phyloP scores from a whole-genome alignment of 2,329 filamentous ascomycete species.

The Zymoseptoria ardabiliae region DNA sequence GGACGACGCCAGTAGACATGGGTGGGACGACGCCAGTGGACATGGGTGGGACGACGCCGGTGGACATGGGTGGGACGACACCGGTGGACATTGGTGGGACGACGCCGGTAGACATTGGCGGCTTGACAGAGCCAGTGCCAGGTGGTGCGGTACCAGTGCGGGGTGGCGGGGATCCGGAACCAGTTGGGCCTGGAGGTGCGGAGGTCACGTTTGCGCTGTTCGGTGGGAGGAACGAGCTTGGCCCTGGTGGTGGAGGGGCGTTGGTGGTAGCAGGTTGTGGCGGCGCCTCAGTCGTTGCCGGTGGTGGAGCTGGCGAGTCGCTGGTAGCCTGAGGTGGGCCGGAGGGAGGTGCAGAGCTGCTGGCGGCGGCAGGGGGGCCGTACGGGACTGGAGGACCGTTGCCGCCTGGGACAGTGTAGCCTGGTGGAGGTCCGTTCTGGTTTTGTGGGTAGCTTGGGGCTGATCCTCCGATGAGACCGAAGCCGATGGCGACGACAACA shows the following conservation, averaged over 20 bases:
- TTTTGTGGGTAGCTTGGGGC: neutral
- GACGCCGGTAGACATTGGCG: neutral
- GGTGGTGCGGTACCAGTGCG: neutral
- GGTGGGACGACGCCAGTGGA: neutral
- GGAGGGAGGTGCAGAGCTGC: too few relatives aligned
- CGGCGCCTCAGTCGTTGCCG: neutral
- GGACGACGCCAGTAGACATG: too few relatives aligned
- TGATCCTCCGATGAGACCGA: neutral
- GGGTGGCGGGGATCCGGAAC: too few relatives aligned
- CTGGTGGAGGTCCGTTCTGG: neutral
- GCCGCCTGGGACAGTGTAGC: neutral
- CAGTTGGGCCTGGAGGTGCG: too few relatives aligned
- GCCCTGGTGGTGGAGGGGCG: too few relatives aligned
- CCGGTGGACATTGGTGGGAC: neutral
- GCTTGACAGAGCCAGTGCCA: neutral
- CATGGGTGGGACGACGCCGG: too few relatives aligned
- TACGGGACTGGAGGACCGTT: too few relatives aligned
- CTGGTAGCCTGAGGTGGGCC: too few relatives aligned
- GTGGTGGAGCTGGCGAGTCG: neutral
- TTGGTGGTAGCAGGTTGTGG: neutral
- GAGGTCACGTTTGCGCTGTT: too few relatives aligned
- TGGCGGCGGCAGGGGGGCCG: too few relatives aligned
- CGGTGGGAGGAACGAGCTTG: too few relatives aligned
- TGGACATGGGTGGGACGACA: neutral
- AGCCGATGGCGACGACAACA: neutral